These are phyloP conservation scores for Skeletonema menzelii DNA, from an alignment of 108 stramenopile genomes.

Conservation along the genomic window DNA sequence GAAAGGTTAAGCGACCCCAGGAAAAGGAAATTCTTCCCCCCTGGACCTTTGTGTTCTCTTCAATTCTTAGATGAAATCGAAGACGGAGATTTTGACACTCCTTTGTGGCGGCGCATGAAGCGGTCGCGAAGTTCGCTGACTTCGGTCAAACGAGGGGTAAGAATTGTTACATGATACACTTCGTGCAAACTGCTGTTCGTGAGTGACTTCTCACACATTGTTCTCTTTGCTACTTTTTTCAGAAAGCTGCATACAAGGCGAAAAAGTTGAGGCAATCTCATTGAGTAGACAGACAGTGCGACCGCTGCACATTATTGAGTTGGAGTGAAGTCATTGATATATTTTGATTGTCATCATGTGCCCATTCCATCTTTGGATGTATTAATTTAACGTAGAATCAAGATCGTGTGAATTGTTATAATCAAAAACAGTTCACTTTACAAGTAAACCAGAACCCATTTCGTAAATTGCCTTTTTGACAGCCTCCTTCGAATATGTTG, in stretches of 20 bases:
- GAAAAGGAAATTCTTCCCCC: slow-evolving; percentile 25
- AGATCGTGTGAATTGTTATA: background rate
- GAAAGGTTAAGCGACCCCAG: background rate
- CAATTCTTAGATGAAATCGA: slow-evolving; percentile 27
- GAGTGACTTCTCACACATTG: background rate
- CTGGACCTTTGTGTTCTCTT: slow-evolving; percentile 23
- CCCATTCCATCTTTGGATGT: background rate
- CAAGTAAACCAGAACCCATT: background rate
- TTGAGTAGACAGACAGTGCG: background rate
- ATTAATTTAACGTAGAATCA: background rate
- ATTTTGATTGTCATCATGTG: background rate
- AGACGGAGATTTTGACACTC: slow-evolving; percentile 11
- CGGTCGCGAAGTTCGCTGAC: slow-evolving; percentile 9
- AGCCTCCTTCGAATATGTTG: no score
- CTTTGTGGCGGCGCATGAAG: slow-evolving; percentile 25
- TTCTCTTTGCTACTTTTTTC: background rate
- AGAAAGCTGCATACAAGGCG: background rate
- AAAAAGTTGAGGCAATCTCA: background rate
- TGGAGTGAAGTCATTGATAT: background rate
- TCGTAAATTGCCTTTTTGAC: no score
- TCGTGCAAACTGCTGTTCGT: background rate
- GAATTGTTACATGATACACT: background rate
- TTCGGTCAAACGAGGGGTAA: slow-evolving; percentile 1
- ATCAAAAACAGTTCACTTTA: background rate
- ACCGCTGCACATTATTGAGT: background rate